Conservation (phyloP, 2,329 filamentous ascomycete genomes). For the Ceratocystis harringtonii region DNA sequence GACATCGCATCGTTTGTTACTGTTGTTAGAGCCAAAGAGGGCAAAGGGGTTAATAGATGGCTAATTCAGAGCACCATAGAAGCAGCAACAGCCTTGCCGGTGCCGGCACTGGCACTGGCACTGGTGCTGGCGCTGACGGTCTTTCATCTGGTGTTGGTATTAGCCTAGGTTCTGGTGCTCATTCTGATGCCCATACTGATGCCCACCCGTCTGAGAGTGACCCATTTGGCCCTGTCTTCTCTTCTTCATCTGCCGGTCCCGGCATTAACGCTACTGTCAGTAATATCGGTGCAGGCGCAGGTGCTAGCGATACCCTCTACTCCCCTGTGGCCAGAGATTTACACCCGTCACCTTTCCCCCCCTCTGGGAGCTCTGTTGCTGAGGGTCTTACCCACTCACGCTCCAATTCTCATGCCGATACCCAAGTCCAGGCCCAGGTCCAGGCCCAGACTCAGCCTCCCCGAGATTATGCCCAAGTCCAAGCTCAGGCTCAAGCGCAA, state of each 20-base stretch:
- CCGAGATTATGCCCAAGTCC: background rate
- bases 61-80: background rate
- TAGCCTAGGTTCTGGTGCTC: background rate
- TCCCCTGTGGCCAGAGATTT: constrained; percentile 10
- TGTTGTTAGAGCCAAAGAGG: background rate
- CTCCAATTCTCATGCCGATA: background rate
- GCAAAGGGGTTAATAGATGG: constrained; percentile 5
- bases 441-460: background rate
- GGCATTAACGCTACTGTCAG: background rate
- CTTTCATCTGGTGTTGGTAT: background rate
- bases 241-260: background rate
- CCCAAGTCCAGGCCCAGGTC: background rate
- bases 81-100: background rate
- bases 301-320: constrained; percentile 1
- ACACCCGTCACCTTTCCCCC: constrained; percentile 1
- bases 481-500: background rate
- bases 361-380: background rate
- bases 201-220: background rate
- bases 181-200: constrained; percentile 7
- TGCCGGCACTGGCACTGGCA: background rate
- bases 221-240: background rate
- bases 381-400: background rate
- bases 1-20: background rate
- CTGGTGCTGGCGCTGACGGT: background rate
- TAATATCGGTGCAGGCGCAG: background rate